Evolutionary conservation across 306 rosid species (phyloP), one percentile per base, ranked within the genome.

Genomic region (Cicer pinnatifidum): DNA sequence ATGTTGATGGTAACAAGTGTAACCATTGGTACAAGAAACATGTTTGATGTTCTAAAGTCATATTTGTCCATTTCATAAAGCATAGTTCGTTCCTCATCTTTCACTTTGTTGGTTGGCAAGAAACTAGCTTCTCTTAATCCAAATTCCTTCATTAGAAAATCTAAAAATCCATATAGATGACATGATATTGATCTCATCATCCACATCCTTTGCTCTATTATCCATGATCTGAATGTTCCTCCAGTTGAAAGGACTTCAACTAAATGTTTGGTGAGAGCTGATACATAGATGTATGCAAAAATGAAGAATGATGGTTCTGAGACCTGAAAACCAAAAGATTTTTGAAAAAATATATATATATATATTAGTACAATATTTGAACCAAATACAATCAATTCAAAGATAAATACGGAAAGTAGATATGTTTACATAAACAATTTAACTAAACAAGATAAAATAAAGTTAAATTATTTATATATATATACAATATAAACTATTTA

Each of bases 201-300:
- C 96, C 93, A 86, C 8, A 86, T 72, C 56, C 93, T 76, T 5
- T 86, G 93, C 67, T 89, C 97, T 23, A 85, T 86, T 58, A 85
- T 65, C 85, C 84, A 82, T 23, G 78, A 61, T 1, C 38, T 72
- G 11, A 86, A 17, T 44, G 96, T 73, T 43, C 83, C 85, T 53
- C 91, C 89, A 0, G 88, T 83, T 66, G 57, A 40, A 52, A 85
- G 16, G 57, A 88, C 84, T 78, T 91, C 93, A 1, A 51, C 53
- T 17, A 83, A 79, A 67, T 78, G 84, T 23, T 83, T 82, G 0
- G 45, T 44, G 1, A 70, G 33, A 7, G 87, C 48, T 2, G 96
- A 91, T 12, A 84, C 1, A 57, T 85, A 88, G 68, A 89, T 75
- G 65, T 83, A 83, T 5, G 33, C 2, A 73, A 80, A 88, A 33